Conservation (phyloP, 371 early-diverging fungal genomes). For the Coemansia sp. region DNA sequence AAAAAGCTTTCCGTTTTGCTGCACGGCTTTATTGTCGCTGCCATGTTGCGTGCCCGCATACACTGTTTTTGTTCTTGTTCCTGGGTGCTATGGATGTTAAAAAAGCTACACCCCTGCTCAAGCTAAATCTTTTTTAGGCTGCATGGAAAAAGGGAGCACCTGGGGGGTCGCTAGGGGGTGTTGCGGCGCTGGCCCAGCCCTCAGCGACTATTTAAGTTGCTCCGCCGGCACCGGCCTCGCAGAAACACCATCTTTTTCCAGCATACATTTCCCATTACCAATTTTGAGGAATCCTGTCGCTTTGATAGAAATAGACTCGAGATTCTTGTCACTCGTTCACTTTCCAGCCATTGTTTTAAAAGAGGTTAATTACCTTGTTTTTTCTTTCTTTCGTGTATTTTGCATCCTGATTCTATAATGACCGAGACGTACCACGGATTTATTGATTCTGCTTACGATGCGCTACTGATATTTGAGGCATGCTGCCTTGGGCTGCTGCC, state of each 20-base stretch:
- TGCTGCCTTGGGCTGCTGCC: constrained; percentile 69
- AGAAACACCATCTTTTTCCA: background rate
- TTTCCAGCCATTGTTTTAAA: background rate
- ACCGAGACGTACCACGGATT: constrained; percentile 76
- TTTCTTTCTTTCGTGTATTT: background rate
- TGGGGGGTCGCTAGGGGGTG: background rate
- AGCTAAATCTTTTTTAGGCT: background rate
- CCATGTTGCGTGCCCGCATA: constrained; percentile 6
- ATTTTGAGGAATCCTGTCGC: background rate
- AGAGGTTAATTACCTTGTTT: background rate
- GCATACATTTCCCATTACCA: background rate
- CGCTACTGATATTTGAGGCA: constrained; percentile 80
- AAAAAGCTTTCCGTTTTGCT: constrained; percentile 9
- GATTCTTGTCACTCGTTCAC: background rate
- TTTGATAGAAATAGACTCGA: constrained; percentile 1
- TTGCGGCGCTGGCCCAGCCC: background rate
- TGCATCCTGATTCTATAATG: constrained; percentile 21
- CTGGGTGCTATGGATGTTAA: background rate
- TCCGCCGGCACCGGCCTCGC: background rate
- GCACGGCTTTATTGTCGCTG: constrained; percentile 15
- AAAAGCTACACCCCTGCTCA: background rate
- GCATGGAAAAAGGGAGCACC: background rate
- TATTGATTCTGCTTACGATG: constrained; percentile 77
- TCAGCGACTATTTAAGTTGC: background rate
- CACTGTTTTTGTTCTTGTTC: constrained; percentile 9